Conservation (phyloP, 352 stramenopile genomes). For the Phytophthora ramorum region DNA sequence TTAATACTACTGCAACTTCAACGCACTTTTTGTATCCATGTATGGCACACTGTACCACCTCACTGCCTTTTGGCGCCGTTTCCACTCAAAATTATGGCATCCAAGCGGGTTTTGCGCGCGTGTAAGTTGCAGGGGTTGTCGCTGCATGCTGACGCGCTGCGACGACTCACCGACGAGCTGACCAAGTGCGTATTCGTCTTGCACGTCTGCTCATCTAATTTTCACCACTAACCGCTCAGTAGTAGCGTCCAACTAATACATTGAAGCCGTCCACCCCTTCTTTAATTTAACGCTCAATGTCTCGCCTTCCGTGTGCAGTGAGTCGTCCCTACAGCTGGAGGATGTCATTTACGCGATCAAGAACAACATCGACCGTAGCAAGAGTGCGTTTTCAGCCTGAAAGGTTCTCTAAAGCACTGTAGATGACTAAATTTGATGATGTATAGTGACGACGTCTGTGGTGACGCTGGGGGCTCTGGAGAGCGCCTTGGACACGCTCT, state of each 20-base stretch:
- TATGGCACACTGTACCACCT: constrained; percentile 18
- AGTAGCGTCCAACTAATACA: constrained; percentile 4
- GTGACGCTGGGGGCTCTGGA: constrained; percentile 85
- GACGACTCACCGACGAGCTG: constrained; percentile 70
- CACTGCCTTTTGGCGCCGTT: constrained; percentile 21
- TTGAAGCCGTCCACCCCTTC: neutral
- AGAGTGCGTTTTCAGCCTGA: constrained; percentile 51
- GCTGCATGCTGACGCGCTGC: constrained; percentile 76
- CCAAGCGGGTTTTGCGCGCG: constrained; percentile 82
- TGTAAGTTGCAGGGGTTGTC: constrained; percentile 88
- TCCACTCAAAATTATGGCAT: constrained; percentile 49
- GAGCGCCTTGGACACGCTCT: constrained; percentile 82
- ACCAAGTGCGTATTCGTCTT: constrained; percentile 49
- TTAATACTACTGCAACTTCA: constrained; percentile 19
- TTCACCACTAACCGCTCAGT: constrained; percentile 2
- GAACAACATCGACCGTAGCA: constrained; percentile 91
- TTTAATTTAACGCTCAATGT: constrained; percentile 9
- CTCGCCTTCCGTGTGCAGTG: constrained; percentile 37
- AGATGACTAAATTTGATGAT: constrained; percentile 1
- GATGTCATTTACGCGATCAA: constrained; percentile 89
- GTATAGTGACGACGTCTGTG: constrained; percentile 79
- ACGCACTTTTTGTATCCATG: constrained; percentile 22
- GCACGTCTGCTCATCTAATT: constrained; percentile 5
- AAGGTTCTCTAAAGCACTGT: neutral
- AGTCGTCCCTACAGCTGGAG: constrained; percentile 77